Percentiles rank a stretch among this genome's conserved stretches.
These are phyloP conservation scores for Nannizzia gypsea DNA, from an alignment of 2,329 filamentous ascomycete genomes.

Conservation along the genomic window DNA sequence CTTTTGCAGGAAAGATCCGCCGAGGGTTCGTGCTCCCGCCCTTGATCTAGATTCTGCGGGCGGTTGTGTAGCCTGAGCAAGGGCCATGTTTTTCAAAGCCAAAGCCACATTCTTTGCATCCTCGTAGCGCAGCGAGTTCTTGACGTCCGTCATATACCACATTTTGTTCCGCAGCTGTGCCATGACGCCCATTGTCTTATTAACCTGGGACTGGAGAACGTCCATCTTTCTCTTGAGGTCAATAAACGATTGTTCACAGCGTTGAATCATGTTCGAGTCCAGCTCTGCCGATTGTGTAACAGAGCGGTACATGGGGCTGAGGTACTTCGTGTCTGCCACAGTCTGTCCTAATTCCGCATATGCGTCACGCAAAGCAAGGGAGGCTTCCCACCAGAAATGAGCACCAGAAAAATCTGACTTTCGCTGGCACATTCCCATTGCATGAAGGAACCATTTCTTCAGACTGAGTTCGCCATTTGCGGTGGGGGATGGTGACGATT, in stretches of 20 bases:
- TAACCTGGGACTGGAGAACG: constrained; percentile 60
- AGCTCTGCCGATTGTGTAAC: constrained; percentile 24
- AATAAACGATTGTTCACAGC: constrained; percentile 44
- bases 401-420: constrained; percentile 73
- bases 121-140: constrained; percentile 78
- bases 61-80: constrained; percentile 32
- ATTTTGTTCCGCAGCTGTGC: constrained; percentile 82
- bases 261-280: constrained; percentile 24
- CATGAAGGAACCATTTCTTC: constrained; percentile 45
- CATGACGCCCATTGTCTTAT: constrained; percentile 61
- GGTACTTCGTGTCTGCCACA: constrained; percentile 59
- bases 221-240: constrained; percentile 75
- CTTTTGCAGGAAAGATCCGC: constrained; percentile 56
- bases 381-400: constrained; percentile 73
- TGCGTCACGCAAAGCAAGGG: constrained; percentile 55
- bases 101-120: constrained; percentile 75
- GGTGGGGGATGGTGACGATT: neutral
- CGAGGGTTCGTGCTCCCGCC: constrained; percentile 36
- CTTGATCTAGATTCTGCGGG: constrained; percentile 28
- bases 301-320: constrained; percentile 58
- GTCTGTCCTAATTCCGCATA: constrained; percentile 43
- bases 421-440: constrained; percentile 63
- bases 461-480: constrained; percentile 14
- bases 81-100: constrained; percentile 80
- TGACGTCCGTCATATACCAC: constrained; percentile 95